phyloP scores from a whole-genome alignment of 2,329 filamentous ascomycete genomes.

The Pseudopithomyces maydicus region DNA sequence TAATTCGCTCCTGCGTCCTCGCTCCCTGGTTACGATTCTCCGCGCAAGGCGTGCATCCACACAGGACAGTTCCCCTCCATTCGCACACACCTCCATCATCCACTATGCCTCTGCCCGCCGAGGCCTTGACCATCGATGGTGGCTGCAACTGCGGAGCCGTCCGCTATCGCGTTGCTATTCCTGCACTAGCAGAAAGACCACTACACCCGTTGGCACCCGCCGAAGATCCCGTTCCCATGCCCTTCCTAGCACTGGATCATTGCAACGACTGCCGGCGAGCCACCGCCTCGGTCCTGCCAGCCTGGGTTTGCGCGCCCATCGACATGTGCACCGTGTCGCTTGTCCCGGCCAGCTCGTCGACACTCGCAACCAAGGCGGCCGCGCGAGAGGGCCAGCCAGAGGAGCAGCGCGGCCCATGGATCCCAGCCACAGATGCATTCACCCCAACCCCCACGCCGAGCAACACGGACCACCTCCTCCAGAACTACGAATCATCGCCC shows the following conservation, averaged over 20 bases:
- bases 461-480: constrained; percentile 5
- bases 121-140: constrained; percentile 1
- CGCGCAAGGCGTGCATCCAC: not conserved
- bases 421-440: not conserved
- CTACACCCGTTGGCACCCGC: constrained; percentile 3
- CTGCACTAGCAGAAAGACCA: not conserved
- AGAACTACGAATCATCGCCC: constrained; percentile 6
- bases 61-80: not conserved
- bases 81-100: not conserved
- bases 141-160: constrained; percentile 9
- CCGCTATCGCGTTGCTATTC: constrained; percentile 5
- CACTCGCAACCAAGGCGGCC: not conserved
- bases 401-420: not conserved
- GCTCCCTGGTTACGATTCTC: not conserved
- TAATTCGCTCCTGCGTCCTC: not conserved
- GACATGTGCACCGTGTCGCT: constrained; percentile 5
- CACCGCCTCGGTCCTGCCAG: constrained; percentile 1
- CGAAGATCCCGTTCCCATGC: not conserved
- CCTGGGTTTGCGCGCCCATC: constrained; percentile 7
- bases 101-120: constrained; percentile 7
- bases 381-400: not conserved
- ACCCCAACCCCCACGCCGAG: not conserved
- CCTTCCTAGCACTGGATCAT: constrained; percentile 8
- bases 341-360: not conserved
- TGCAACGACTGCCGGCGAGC: constrained; percentile 11